Percentiles rank a stretch among this genome's conserved stretches.
Conservation (phyloP, 2,329 filamentous ascomycete genomes). For the Fusarium sp. region DNA sequence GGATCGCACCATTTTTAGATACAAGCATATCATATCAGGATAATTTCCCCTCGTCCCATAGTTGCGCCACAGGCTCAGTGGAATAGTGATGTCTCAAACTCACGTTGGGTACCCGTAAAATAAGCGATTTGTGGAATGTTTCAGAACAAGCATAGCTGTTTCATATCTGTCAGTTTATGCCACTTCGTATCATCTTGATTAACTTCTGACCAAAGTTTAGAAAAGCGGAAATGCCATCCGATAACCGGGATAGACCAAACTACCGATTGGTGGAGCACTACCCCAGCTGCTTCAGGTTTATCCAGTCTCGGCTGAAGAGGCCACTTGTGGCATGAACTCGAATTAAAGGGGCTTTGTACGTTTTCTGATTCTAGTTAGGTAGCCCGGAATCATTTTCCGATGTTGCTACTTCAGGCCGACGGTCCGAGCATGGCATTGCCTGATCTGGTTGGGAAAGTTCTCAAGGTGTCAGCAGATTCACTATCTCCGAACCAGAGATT, state of each 20-base stretch:
- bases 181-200: neutral
- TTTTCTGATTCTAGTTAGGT: conserved; percentile 12
- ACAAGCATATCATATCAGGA: too few species aligned
- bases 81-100: too few species aligned
- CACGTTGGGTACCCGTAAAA: too few species aligned
- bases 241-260: neutral
- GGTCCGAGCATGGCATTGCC: conserved; percentile 8
- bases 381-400: conserved; percentile 15
- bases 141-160: too few species aligned
- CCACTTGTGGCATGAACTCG: neutral
- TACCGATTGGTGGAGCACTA: neutral
- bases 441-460: neutral
- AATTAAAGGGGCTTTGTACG: neutral
- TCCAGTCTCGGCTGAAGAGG: neutral
- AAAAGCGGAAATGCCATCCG: neutral
- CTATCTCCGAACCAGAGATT: neutral
- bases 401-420: conserved; percentile 21
- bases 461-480: too few species aligned
- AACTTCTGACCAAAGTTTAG: neutral
- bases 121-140: too few species aligned
- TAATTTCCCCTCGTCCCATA: too few species aligned
- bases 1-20: too few species aligned
- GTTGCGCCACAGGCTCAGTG: too few species aligned
- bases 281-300: neutral
- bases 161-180: neutral